Base-by-base conservation (phyloP, 768 basidiomycete species). In the Leccinum obscurum region DNA sequence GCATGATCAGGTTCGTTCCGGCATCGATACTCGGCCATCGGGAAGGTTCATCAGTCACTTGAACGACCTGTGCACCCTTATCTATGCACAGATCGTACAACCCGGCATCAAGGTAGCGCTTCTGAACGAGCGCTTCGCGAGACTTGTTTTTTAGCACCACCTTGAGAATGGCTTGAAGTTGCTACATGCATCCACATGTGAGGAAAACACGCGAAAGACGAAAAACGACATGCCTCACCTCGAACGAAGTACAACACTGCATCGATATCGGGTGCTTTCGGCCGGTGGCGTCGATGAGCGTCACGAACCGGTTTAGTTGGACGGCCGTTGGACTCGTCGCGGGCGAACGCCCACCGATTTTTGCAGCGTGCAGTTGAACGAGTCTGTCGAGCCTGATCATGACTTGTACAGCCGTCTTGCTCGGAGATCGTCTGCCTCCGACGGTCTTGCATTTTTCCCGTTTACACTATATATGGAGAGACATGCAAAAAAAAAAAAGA, bases 261-360 rank as follows among this genome's bases (percentile, higher is more conserved):
- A 73, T 59, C 22, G 55, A 46, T 61, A 71, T 69, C 26, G 64
- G 67, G 46, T 71, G 70, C 24, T 64, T 57, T 20, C 71, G 61
- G 51, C 69, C 71, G 7, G 71, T 71, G 1, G 64, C 69, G 28
- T 71, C 71, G 32, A 71, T 28, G 37, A 73, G 62, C 28, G 64
- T 71, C 8, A 64, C 67, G 41, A 62, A 70, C 1, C 58, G 61
- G 26, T 69, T 58, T 0, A 71, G 56, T 30, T 66, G 71, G 51
- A 39, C 57, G 17, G 69, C 64, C 2, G 69, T 66, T 7, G 64
- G 70, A 32, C 66, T 64, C 13, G 53, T 26, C 11, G 17, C n/a
- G n/a, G 44, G n/a, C 17, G 57, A 28, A n/a, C 62, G 58, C 1
- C 59, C 52, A 8, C 49, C 48, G 8, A 70, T 58, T 26, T 51